These are phyloP conservation scores for Mycena haematopus DNA, from an alignment of 768 basidiomycete genomes.

Conservation along the genomic window DNA sequence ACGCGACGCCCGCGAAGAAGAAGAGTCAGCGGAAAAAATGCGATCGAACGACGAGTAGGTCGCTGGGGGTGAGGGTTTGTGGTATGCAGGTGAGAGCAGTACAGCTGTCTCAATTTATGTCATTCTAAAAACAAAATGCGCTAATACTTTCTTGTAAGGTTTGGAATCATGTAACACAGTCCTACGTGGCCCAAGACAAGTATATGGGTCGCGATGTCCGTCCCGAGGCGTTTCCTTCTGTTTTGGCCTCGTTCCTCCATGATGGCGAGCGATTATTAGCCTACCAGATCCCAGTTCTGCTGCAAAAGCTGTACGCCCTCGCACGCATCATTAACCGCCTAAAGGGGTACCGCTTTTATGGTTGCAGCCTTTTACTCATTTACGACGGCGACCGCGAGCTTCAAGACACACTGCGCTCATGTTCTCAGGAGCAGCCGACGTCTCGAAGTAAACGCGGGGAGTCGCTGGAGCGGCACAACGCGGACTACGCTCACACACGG, in stretches of 20 bases:
- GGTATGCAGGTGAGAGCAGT: conserved; percentile 90
- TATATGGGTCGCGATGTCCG: conserved; percentile 93
- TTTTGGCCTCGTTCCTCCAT: conserved; percentile 83
- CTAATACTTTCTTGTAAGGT: conserved; percentile 58
- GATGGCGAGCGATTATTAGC: conserved; percentile 85
- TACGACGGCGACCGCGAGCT: conserved; percentile 94
- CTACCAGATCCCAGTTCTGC: conserved; percentile 90
- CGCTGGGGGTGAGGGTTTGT: conserved; percentile 91
- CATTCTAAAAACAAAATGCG: conserved; percentile 19
- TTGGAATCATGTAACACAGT: conserved; percentile 86
- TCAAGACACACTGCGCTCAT: conserved; percentile 75
- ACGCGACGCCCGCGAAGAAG: conserved; percentile 91
- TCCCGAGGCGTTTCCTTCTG: conserved; percentile 81
- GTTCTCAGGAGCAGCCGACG: conserved; percentile 67
- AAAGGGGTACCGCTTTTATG: conserved; percentile 98
- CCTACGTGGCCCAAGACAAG: conserved; percentile 94
- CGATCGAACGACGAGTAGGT: conserved; percentile 91
- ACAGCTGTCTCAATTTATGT: conserved; percentile 1
- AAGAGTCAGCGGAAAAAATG: conserved; percentile 99
- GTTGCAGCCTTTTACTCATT: conserved; percentile 94
- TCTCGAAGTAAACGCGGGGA: conserved; percentile 79
- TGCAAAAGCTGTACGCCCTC: conserved; percentile 93
- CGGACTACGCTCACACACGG: conserved; percentile 48
- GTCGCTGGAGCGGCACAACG: conserved; percentile 66
- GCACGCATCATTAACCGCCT: conserved; percentile 89